Base-by-base conservation (phyloP, 2,329 filamentous ascomycete genomes). In the Coniochaeta sp. region DNA sequence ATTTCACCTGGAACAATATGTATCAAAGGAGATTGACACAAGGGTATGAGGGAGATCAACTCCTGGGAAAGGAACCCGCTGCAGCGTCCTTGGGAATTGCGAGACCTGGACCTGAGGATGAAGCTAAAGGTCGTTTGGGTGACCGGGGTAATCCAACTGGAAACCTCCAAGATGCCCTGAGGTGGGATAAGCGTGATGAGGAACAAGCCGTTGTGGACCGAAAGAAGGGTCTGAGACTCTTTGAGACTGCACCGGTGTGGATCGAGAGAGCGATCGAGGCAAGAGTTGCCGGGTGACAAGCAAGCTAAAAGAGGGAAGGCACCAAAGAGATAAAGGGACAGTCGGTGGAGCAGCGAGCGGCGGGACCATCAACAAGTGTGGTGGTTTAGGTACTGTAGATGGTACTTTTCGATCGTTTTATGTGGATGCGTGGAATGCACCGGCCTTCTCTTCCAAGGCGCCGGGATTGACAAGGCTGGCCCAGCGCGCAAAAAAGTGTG, bases 1-100 rank as follows among this genome's bases (percentile, higher is more conserved):
- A 76, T 77, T 75, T 75, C 66, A 74, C 75, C 76, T 75, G 68
- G 69, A 71, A 72, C 68, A 71, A 74, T 71, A 73, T 75, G 75
- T 77, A 75, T 77, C 75, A 76, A 73, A 74, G 72, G 71, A 74
- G 72, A 75, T 73, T 72, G 71, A 67, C 68, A 70, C 70, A 70
- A 72, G 73, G 73, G 68, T 69, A 57, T n/a, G 22, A 28, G 38
- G 34, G 22, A 30, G 55, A 44, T 44, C 55, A 44, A 28, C 34
- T 34, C 36, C 32, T 17, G 36, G 36, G 19, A 24, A 36, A 32
- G 30, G 30, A 42, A 42, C 36, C 34, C 54, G 54, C 36, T 24
- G 38, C 22, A 19, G 6, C 19, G 55, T 38, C 30, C 54, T 55
- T 55, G 54, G 54, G 38, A 55, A 55, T 19, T 19, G 30, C 42